Conservation (phyloP, 345 rosid genomes). For the Psidium guajava region DNA sequence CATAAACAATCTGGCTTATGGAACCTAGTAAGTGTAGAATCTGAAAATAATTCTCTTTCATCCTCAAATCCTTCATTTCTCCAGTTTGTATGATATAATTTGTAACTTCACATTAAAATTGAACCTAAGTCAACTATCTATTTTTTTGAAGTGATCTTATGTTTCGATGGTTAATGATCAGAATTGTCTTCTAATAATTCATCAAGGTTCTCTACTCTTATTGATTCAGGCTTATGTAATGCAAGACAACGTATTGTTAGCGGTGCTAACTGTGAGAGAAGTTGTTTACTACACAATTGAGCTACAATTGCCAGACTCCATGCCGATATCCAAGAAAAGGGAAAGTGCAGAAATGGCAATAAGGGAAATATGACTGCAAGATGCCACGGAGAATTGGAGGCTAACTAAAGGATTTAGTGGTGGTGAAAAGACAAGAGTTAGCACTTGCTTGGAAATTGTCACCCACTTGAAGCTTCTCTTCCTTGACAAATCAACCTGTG, state of each 20-base stretch:
- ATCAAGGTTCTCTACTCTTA: background rate
- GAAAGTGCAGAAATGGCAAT: conserved; percentile 37
- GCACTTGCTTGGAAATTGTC: conserved; percentile 45
- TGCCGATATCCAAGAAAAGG: conserved; percentile 23
- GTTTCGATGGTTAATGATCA: no score
- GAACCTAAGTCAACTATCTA: no score
- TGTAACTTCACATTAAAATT: no score
- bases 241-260: no score
- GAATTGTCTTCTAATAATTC: no score
- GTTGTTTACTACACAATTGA: conserved; percentile 35
- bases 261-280: conserved; percentile 4
- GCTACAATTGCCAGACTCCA: conserved; percentile 37
- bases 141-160: no score
- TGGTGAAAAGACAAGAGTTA: conserved; percentile 41
- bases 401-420: conserved; percentile 40
- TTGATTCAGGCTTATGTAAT: background rate
- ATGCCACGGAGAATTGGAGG: conserved; percentile 36
- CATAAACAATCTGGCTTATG: conserved; percentile 26
- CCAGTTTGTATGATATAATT: no score
- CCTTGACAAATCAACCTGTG: conserved; percentile 44
- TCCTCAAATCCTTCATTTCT: no score
- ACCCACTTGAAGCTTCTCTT: conserved; percentile 31
- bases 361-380: conserved; percentile 36
- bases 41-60: no score
- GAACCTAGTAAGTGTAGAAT: conserved; percentile 23